These are phyloP conservation scores for Boletellus emodensis DNA, from an alignment of 768 basidiomycete species.

Conservation along the genomic window DNA sequence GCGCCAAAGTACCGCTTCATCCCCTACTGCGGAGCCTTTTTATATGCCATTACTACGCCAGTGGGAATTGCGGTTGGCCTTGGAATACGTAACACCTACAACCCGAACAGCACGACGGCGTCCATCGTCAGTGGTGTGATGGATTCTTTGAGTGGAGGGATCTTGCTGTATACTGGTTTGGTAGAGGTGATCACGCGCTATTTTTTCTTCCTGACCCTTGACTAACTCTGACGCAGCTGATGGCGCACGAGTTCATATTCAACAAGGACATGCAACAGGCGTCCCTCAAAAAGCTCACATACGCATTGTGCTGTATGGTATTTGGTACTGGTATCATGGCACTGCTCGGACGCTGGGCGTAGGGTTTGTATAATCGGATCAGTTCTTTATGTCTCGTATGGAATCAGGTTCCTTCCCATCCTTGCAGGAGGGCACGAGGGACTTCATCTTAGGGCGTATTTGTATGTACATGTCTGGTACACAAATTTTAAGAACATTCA, in stretches of 20 bases:
- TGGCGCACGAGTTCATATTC: slow-evolving; percentile 95
- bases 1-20: slow-evolving; percentile 51
- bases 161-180: slow-evolving; percentile 82
- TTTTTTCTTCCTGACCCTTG: neutral
- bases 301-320: slow-evolving; percentile 75
- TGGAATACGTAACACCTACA: slow-evolving; percentile 73
- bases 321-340: slow-evolving; percentile 87
- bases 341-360: slow-evolving; percentile 87
- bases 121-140: slow-evolving; percentile 81
- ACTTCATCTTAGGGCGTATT: too few relatives aligned
- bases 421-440: too few relatives aligned
- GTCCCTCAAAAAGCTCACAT: slow-evolving; percentile 60
- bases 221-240: slow-evolving; percentile 45
- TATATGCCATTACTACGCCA: slow-evolving; percentile 80
- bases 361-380: neutral
- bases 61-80: slow-evolving; percentile 85
- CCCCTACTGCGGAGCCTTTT: slow-evolving; percentile 53
- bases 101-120: slow-evolving; percentile 71
- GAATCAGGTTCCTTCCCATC: too few relatives aligned
- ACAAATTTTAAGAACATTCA: too few relatives aligned
- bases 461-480: too few relatives aligned
- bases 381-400: too few relatives aligned
- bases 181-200: slow-evolving; percentile 55
- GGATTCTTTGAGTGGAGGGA: slow-evolving; percentile 83
- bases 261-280: slow-evolving; percentile 80